Base-by-base conservation (phyloP, 192 early-diverging fungal species). In the Podila clonocystis region DNA sequence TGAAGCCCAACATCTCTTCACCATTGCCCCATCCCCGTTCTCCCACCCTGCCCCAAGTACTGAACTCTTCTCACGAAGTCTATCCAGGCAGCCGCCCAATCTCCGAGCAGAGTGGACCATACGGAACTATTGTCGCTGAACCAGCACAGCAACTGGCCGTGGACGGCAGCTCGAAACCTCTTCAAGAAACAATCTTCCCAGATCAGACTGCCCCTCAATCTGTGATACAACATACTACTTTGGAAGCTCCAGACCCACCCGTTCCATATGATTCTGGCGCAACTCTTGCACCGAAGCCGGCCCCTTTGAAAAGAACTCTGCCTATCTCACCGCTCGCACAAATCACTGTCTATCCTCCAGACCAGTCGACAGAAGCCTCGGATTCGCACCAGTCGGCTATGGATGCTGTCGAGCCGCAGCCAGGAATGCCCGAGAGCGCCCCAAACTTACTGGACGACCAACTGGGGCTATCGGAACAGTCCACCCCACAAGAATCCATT, bases 281-380 rank as follows among this genome's bases (percentile, higher is more conserved):
- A 28, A 5, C 24, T 38, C 19, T 13, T 36, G 34, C 17, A 1
- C 26, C 5, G 31, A 30, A 5, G 33, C 11, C 31, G 9, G 5
- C 52, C 45, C 26, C 59, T 9, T 57, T 62, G 45, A 70, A 68
- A 34, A 33, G 75, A n/a, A 79, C 62, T 9, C 49, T 79, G 2
- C 75, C 75, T 20, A 79, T 79, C 24, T 79, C 75, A 28, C 75
- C 75, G 20, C 61, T 79, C 4, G 75, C 75, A 5, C 58, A 63
- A 2, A 49, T n/a, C 6, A 62, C 65, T 26, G n/a, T 28, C n/a
- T 31, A 58, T 31, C 50, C 59, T 15, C 65, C 62, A 4, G 65
- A 72, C 11, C 58, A 61, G 9, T 31, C 65, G 11, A 52, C 13
- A 30, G 65, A 50, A 8, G 31, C 22, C 6, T 58, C 57, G 24